Conservation (phyloP, 768 basidiomycete genomes). For the Mycena rosella region DNA sequence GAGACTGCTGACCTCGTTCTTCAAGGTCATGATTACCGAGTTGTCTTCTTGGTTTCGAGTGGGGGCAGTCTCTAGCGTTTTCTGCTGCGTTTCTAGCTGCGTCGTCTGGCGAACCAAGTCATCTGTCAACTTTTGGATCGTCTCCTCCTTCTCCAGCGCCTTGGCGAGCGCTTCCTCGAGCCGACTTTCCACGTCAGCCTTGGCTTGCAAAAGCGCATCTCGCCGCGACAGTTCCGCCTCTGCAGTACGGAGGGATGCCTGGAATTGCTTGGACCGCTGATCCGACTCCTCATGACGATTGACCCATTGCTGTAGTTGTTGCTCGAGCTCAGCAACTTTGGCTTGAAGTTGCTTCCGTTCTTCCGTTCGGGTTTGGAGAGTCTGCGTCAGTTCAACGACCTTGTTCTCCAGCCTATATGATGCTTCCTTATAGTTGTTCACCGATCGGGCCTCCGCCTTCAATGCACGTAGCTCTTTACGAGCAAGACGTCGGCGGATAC, state of each 20-base stretch:
- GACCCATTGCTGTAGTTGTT: constrained; percentile 88
- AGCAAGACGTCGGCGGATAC: constrained; percentile 89
- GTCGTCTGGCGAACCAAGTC: constrained; percentile 80
- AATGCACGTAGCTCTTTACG: constrained; percentile 87
- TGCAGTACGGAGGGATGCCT: constrained; percentile 74
- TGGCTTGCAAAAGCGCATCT: constrained; percentile 80
- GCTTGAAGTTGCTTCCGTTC: constrained; percentile 91
- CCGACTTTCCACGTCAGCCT: constrained; percentile 83
- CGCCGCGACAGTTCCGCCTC: constrained; percentile 80
- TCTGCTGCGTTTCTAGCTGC: constrained; percentile 84
- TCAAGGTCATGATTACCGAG: constrained; percentile 88
- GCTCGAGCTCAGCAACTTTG: constrained; percentile 84
- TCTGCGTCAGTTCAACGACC: constrained; percentile 98
- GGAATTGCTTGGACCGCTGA: constrained; percentile 76
- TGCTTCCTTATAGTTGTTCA: constrained; percentile 98
- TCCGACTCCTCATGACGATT: constrained; percentile 91
- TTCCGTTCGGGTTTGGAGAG: constrained; percentile 87
- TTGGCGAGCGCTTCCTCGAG: constrained; percentile 83
- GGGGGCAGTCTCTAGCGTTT: constrained; percentile 73
- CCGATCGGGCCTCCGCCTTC: constrained; percentile 93
- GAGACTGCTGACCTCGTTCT: constrained; percentile 91
- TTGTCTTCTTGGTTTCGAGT: constrained; percentile 83
- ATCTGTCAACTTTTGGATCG: constrained; percentile 83
- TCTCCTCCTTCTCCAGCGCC: constrained; percentile 85
- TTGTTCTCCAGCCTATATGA: constrained; percentile 99